Conservation (phyloP, 1,284 basidiomycete species). For the Microbotryomycetes sp. region DNA sequence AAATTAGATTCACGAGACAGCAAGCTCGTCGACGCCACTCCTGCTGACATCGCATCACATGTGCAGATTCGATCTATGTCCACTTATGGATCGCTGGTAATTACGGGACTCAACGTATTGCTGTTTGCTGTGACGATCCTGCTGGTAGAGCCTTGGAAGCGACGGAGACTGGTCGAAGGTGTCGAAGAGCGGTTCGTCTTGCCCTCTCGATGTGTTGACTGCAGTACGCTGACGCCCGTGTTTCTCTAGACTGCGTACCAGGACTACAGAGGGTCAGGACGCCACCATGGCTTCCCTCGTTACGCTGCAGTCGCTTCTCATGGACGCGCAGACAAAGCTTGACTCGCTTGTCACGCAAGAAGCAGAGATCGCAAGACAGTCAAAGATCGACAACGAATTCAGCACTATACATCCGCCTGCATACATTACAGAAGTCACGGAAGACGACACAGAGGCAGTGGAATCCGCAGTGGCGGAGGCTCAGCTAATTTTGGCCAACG, state of each 20-base stretch:
- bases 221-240: not conserved
- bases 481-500: not conserved
- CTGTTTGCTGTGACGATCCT: slow-evolving; percentile 82
- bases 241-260: slow-evolving; percentile 12
- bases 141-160: slow-evolving; percentile 89
- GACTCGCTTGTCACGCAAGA: slow-evolving; percentile 13
- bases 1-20: not conserved
- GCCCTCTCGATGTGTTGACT: not conserved
- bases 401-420: not conserved
- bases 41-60: too few species aligned
- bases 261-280: slow-evolving; percentile 19
- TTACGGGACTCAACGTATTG: slow-evolving; percentile 72
- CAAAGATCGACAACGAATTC: too few species aligned
- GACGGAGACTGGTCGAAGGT: slow-evolving; percentile 69
- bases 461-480: not conserved
- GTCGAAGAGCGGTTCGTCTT: slow-evolving; percentile 55
- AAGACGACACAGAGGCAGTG: not conserved
- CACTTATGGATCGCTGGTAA: slow-evolving; percentile 79
- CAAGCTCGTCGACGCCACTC: not conserved
- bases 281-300: slow-evolving; percentile 18
- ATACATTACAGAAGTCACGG: not conserved
- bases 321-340: slow-evolving; percentile 24
- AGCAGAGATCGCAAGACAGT: too few species aligned
- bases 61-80: slow-evolving; percentile 69
- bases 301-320: slow-evolving; percentile 14